Base-by-base conservation (phyloP, 148 eudicot species). In the Pharnaceum exiguum region DNA sequence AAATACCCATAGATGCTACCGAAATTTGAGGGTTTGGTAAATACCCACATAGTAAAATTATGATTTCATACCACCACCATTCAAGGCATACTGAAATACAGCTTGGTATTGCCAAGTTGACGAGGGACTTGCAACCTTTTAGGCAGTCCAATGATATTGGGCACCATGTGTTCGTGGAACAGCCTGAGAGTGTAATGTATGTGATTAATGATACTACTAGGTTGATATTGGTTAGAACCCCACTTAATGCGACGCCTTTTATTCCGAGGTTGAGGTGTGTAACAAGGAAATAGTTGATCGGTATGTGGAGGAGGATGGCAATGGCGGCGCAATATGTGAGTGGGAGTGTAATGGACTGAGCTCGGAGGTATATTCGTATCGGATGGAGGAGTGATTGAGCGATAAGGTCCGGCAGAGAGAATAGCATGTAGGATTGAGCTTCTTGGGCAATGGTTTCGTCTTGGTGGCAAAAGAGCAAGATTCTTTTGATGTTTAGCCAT, bases 51-150 rank as follows among this genome's bases (percentile, higher is more conserved):
- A 84, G 51, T 51, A 87, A 54, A 50, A 87, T 77, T 87, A 84
- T 87, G 77, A 87, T 77, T 43, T 87, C 95, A 44, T 87, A 87
- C 90, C 95, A 87, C 95, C 95, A 87, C 95, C 95, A 87, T 35
- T 87, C 95, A 18, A 87, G 68, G 40, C 95, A 87, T 1, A 87
- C 90, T 0, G 87, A 77, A 59, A 87, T 46, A 65, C 95, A 87
- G 53, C 95, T 87, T 35, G 95, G 90, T 32, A 87, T 57, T 15
- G 95, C 95, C 30, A 86, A 36, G 18, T 72, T 72, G 46, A 71
- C 2, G 21, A 86, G 79, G 7, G 77, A 26, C 21, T 57, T 65
- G 89, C 86, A 83, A 6, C 59, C 79, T 53, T 24, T 72, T 25
- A 86, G 44, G 60, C 82, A 71, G 1, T 86, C 79, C 2, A 17